A percentile compares a stretch with the other conserved stretches of the same genome.
Evolutionary conservation across 2,329 filamentous ascomycete genomes (phyloP).

Genomic region (Aspergillus pseudonomiae): DNA sequence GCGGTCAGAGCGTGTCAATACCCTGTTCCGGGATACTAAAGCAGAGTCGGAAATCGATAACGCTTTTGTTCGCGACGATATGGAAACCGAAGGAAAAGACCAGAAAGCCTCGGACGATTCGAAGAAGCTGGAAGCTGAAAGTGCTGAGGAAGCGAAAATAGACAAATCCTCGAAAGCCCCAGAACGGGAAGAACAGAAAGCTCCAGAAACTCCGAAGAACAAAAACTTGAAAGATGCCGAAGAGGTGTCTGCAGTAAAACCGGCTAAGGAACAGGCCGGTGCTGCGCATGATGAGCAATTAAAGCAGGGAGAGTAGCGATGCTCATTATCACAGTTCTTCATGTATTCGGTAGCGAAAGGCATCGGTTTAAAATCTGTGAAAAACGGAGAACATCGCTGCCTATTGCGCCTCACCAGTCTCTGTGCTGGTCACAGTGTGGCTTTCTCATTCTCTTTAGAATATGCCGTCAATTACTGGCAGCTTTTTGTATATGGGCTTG

Average conservation of each 20-base stretch:
- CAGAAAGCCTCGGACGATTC: constrained; percentile 10
- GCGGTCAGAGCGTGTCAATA: constrained; percentile 75
- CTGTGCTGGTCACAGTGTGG: constrained; percentile 26
- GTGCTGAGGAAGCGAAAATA: constrained; percentile 24
- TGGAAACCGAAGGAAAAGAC: constrained; percentile 58
- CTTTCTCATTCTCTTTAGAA: constrained; percentile 11
- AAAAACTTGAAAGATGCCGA: constrained; percentile 23
- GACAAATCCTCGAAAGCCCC: constrained; percentile 56
- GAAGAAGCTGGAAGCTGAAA: constrained; percentile 19
- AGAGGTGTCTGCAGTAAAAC: constrained; percentile 27
- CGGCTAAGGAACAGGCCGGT: constrained; percentile 19
- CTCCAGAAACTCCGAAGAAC: constrained; percentile 7
- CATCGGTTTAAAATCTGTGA: neutral
- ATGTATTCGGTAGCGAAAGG: neutral
- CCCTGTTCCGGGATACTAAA: constrained; percentile 75
- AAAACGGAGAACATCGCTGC: neutral
- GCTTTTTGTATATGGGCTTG: constrained; percentile 19
- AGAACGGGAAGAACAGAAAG: constrained; percentile 49
- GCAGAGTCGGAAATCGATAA: constrained; percentile 91
- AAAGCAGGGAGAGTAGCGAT: constrained; percentile 2
- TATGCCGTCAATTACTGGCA: constrained; percentile 6
- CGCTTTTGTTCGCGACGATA: constrained; percentile 71
- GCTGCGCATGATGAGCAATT: constrained; percentile 4
- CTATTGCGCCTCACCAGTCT: neutral
- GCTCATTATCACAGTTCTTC: neutral